Conservation (phyloP, 192 early-diverging fungal species). For the Backusella westeae region DNA sequence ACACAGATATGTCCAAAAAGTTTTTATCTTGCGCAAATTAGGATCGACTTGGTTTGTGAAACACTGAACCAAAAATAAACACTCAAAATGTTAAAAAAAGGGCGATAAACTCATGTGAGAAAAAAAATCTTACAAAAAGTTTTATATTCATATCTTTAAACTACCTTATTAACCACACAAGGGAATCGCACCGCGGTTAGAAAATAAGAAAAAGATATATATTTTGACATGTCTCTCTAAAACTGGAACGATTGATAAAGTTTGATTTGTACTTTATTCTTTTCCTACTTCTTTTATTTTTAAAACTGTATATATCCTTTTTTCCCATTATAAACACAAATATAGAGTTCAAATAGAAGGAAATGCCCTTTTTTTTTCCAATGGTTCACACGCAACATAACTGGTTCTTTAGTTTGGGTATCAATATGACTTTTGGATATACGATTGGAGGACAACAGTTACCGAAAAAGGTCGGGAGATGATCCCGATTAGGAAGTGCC, state of each 20-base stretch:
- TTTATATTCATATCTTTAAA: slow-evolving; percentile 3
- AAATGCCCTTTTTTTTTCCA: not conserved
- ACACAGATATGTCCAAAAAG: not conserved
- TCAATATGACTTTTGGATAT: not conserved
- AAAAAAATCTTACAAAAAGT: not conserved
- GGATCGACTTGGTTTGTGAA: not conserved
- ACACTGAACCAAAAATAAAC: slow-evolving; percentile 3
- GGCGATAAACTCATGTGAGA: not conserved
- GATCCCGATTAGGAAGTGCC: not conserved
- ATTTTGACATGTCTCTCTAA: not conserved
- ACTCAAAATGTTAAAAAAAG: not conserved
- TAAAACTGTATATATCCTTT: not conserved
- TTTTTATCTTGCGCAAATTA: not conserved
- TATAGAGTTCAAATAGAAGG: not conserved
- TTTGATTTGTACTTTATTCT: not conserved
- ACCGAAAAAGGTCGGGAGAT: slow-evolving; percentile 3
- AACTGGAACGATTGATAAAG: not conserved
- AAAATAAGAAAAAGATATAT: not conserved
- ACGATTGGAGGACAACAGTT: slow-evolving; percentile 3
- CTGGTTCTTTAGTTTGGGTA: not conserved
- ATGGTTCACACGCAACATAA: not conserved
- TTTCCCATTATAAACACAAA: not conserved
- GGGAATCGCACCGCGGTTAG: slow-evolving; percentile 4
- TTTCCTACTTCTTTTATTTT: not conserved
- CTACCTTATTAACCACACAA: slow-evolving; percentile 1